Evolutionary conservation across 176 grass and related monocot genomes (phyloP), one percentile per base, ranked within the genome.

Genomic region (Elaeis guineensis): DNA sequence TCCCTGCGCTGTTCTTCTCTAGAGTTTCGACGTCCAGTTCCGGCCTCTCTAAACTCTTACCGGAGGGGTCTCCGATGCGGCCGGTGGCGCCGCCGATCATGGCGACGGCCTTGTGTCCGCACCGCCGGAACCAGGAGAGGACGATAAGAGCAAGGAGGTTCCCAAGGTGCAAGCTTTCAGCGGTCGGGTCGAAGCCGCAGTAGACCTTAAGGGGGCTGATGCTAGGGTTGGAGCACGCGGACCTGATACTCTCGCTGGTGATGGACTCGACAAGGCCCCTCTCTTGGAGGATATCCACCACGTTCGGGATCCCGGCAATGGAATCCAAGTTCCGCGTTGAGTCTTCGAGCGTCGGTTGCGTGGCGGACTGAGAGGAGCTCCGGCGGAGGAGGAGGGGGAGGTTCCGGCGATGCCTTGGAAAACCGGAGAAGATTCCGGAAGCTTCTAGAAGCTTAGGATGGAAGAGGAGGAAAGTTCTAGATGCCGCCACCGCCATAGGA

Each of bases 91-190:
- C 93, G 57, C 87, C 84, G 11, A 98, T 53, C 16, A 98, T 57
- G 17, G 84, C 93, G 19, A 98, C 79, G 39, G 78, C 66, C 32
- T 83, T 82, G 73, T 97, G 87, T 35, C 87, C 87, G 62, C 87
- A 89, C 5, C 87, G 87, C 70, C 83, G 87, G 84, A 89, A 92
- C 84, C 93, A 98, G 55, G 93, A 98, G 51, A 98, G 75, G 39
- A 76, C 81, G 17, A 97, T 76, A 29, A 97, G 74, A 30, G 87
- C 93, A 29, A 97, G 82, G 17, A 97, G 81, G 63, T 97, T 91
- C 12, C 84, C 93, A 15, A 97, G 81, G 57, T 97, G 93, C 63
- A 92, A 76, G 51, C 83, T 97, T 85, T 97, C 81, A 0, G 87
- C 93, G 4, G 87, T 92, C 2, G 93, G 87, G 55, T 97, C 93